phyloP scores from a whole-genome alignment of 2,329 filamentous ascomycete genomes.

The Beauveria scarabaeidicola region DNA sequence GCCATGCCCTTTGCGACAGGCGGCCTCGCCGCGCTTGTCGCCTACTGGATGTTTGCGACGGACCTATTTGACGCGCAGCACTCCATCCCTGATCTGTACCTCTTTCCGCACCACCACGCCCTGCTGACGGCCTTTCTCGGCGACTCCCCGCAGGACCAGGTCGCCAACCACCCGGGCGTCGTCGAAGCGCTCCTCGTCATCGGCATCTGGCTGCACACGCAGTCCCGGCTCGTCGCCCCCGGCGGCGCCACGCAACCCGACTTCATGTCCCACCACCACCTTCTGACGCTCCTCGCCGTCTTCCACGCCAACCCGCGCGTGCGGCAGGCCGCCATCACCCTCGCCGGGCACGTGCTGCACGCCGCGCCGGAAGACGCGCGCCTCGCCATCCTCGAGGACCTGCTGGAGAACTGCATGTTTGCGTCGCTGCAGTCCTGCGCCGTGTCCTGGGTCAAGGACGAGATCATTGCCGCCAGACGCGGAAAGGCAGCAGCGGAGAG shows the following conservation, averaged over 20 bases:
- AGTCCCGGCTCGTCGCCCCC: slow-evolving; percentile 32
- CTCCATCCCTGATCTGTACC: slow-evolving; percentile 42
- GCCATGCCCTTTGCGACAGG: slow-evolving; percentile 50
- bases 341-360: slow-evolving; percentile 48
- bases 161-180: slow-evolving; percentile 43
- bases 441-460: slow-evolving; percentile 55
- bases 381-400: slow-evolving; percentile 53
- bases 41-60: slow-evolving; percentile 55
- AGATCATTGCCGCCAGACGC: slow-evolving; percentile 40
- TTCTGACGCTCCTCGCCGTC: slow-evolving; percentile 47
- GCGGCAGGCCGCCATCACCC: slow-evolving; percentile 44
- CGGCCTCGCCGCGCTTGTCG: slow-evolving; percentile 49
- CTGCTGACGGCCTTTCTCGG: slow-evolving; percentile 47
- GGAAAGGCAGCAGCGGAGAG: slow-evolving; percentile 21
- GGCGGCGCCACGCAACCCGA: slow-evolving; percentile 28
- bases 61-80: slow-evolving; percentile 52
- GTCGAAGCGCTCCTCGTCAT: slow-evolving; percentile 52
- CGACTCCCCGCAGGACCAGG: slow-evolving; percentile 38
- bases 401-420: slow-evolving; percentile 58
- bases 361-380: slow-evolving; percentile 50
- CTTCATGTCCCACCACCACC: slow-evolving; percentile 54
- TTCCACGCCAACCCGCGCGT: slow-evolving; percentile 48
- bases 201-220: slow-evolving; percentile 49
- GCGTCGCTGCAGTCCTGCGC: slow-evolving; percentile 54
- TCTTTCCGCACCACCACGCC: slow-evolving; percentile 52